phyloP scores from a whole-genome alignment of 2,329 filamentous ascomycete species.

The Juglanconis oblonga region DNA sequence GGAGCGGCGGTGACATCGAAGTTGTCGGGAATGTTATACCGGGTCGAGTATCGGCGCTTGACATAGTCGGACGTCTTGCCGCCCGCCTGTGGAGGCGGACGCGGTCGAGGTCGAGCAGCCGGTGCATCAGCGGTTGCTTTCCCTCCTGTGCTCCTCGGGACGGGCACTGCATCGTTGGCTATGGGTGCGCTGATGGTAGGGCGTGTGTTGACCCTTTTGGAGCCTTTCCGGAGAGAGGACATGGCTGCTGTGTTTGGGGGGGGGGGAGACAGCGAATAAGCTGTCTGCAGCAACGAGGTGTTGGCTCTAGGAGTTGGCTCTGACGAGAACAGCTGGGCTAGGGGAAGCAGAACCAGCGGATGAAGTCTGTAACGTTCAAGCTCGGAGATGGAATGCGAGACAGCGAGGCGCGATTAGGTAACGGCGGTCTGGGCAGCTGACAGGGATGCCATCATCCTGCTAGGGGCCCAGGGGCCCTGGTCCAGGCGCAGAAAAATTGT shows the following conservation, averaged over 20 bases:
- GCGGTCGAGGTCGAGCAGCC: slow-evolving; percentile 35
- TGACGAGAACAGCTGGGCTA: neutral
- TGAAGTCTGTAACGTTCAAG: neutral
- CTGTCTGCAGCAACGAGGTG: neutral
- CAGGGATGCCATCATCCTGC: neutral
- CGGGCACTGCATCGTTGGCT: slow-evolving; percentile 39
- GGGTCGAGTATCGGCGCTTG: slow-evolving; percentile 89
- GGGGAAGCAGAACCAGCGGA: neutral
- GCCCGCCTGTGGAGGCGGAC: slow-evolving; percentile 49
- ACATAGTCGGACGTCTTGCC: slow-evolving; percentile 79
- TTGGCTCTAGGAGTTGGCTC: neutral
- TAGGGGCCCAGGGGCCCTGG: neutral
- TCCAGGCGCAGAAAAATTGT: slow-evolving; percentile 3
- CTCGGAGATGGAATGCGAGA: neutral
- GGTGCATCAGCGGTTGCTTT: slow-evolving; percentile 25
- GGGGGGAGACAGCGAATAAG: neutral
- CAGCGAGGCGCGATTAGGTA: slow-evolving; percentile 1
- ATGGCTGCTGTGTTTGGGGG: slow-evolving; percentile 32
- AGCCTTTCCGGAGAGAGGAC: slow-evolving; percentile 61
- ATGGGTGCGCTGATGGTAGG: slow-evolving; percentile 62
- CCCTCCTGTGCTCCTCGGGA: slow-evolving; percentile 32
- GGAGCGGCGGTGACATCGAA: slow-evolving; percentile 63
- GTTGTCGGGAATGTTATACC: slow-evolving; percentile 73
- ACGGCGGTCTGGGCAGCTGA: neutral
- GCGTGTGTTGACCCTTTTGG: slow-evolving; percentile 55